phyloP scores from a whole-genome alignment of 805 yeast genomes.

The Pichia ethanolica region DNA sequence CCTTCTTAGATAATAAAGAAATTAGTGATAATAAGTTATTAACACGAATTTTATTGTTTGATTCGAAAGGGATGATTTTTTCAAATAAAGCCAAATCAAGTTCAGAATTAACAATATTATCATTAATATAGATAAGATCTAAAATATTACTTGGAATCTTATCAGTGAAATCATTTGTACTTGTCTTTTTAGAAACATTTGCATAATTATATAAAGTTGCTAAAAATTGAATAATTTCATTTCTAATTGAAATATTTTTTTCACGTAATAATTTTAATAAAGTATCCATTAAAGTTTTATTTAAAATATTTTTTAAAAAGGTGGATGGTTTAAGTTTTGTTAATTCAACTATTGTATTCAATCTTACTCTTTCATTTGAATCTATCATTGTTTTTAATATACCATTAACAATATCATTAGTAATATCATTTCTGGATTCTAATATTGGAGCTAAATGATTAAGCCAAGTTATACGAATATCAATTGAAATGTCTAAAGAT shows the following conservation, averaged over 20 bases:
- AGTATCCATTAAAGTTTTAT: slow-evolving; percentile 41
- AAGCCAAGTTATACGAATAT: slow-evolving; percentile 66
- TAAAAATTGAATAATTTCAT: slow-evolving; percentile 45
- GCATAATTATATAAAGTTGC: slow-evolving; percentile 50
- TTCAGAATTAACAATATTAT: slow-evolving; percentile 51
- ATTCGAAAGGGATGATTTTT: slow-evolving; percentile 49
- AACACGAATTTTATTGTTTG: slow-evolving; percentile 37
- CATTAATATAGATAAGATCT: slow-evolving; percentile 67
- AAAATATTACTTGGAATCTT: slow-evolving; percentile 62
- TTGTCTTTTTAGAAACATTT: slow-evolving; percentile 20
- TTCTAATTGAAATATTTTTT: slow-evolving; percentile 57
- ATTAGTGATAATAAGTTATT: slow-evolving; percentile 45
- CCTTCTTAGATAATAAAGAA: slow-evolving; percentile 43
- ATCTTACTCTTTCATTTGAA: slow-evolving; percentile 65
- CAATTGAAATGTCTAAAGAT: slow-evolving; percentile 57
- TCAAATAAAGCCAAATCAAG: slow-evolving; percentile 60
- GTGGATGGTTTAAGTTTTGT: slow-evolving; percentile 37
- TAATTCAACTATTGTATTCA: slow-evolving; percentile 48
- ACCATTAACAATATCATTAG: slow-evolving; percentile 48
- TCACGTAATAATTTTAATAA: slow-evolving; percentile 65
- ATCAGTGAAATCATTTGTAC: slow-evolving; percentile 24
- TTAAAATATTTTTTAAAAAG: slow-evolving; percentile 43
- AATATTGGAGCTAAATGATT: slow-evolving; percentile 47
- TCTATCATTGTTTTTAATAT: slow-evolving; percentile 65
- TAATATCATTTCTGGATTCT: slow-evolving; percentile 35